Evolutionary conservation across 2,329 filamentous ascomycete species (phyloP), one percentile per base, ranked within the genome.

Genomic region (Paecilomyces sp.): DNA sequence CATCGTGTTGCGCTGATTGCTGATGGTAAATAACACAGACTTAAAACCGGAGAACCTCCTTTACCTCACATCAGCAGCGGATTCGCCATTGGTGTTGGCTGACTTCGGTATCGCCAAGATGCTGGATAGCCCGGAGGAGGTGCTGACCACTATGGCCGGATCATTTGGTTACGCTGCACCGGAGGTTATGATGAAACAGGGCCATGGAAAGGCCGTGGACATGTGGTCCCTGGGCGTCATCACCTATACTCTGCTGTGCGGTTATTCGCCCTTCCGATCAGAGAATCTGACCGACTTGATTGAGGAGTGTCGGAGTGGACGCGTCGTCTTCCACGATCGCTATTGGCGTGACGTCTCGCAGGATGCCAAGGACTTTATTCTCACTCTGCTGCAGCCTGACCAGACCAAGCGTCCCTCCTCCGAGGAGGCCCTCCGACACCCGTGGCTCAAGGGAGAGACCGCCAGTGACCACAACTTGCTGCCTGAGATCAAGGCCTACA

Each of bases 211-310:
- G 77, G 91, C 94, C 3, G 94, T 97, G 34, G 94, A 99, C 73
- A 96, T 99, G 91, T 99, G 94, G 94, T 97, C 94, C 2, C 84
- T 99, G 77, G 94, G 94, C 63, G 94, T 99, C 70, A 99, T 99
- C 70, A 97, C 94, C 51, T 99, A 99, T 78, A 99, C 94, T 15
- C 83, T 99, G 30, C 89, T 99, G 57, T 99, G 95, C 74, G 94
- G 94, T 67, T 99, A 99, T 80, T 97, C 93, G 53, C 94, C 94
- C 22, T 99, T 99, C 85, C 88, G 94, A 66, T 94, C 92, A 63
- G 94, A 99, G 80, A 96, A 90, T 70, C 82, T 99, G 55, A 85
- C 89, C 65, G 94, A 97, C 69, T 82, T 99, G 65, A 95, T 99
- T 66, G 91, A 97, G 64, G 94, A 99, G 78, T 97, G 92, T 79